phyloP scores from a whole-genome alignment of 2,329 filamentous ascomycete genomes.

The Fusarium udum region DNA sequence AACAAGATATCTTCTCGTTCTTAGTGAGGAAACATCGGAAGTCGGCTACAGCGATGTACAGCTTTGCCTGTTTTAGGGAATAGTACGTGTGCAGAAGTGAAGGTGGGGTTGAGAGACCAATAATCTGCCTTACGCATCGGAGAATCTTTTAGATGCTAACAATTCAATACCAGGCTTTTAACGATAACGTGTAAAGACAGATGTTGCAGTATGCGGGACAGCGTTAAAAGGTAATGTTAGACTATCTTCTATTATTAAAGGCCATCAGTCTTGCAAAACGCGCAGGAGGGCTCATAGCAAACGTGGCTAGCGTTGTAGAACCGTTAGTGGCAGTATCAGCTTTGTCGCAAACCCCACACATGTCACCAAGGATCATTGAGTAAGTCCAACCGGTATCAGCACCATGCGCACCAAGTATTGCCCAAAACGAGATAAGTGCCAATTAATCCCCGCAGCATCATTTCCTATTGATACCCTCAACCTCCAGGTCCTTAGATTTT shows the following conservation, averaged over 20 bases:
- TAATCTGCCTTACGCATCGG: fast-evolving
- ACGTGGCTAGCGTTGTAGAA: neutral
- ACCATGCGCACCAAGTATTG: neutral
- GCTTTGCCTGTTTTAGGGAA: slow-evolving; percentile 16
- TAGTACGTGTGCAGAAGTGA: neutral
- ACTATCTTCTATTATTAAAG: fast-evolving
- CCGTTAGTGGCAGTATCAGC: neutral
- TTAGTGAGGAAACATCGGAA: neutral
- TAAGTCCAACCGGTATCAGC: neutral
- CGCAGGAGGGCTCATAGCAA: fast-evolving
- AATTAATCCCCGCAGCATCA: slow-evolving; percentile 3
- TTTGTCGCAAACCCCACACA: neutral
- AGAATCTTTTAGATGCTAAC: neutral
- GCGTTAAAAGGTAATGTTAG: fast-evolving
- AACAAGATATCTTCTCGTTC: neutral
- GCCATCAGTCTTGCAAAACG: fast-evolving
- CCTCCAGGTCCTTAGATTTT: neutral
- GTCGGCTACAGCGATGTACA: neutral
- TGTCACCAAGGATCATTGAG: neutral
- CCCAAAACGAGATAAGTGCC: slow-evolving; percentile 4
- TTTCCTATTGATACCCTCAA: neutral
- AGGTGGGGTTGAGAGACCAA: neutral
- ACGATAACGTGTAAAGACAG: too few species aligned
- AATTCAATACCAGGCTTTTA: neutral
- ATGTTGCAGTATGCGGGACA: fast-evolving